Conservation (phyloP, 352 stramenopile genomes). For the Globisporangium orthogonon region DNA sequence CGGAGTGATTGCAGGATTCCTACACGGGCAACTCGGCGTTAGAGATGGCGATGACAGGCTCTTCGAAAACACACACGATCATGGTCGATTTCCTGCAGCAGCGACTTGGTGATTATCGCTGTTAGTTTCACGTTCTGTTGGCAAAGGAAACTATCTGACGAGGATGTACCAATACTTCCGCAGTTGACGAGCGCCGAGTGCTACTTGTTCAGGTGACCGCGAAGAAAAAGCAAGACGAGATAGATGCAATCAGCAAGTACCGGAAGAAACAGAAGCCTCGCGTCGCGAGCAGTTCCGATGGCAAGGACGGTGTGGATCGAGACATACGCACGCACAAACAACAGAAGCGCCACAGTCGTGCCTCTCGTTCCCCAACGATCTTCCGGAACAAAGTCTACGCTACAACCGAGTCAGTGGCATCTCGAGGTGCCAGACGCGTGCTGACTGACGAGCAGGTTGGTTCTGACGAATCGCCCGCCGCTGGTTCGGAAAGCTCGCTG, state of each 20-base stretch:
- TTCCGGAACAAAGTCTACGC: neutral
- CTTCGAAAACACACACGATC: conserved; percentile 25
- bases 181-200: conserved; percentile 31
- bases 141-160: neutral
- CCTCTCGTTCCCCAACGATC: neutral
- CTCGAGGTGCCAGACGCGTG: neutral
- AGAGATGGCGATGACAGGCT: conserved; percentile 26
- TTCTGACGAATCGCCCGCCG: neutral
- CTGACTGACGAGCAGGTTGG: neutral
- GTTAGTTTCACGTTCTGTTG: neutral
- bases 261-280: conserved; percentile 12
- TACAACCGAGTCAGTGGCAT: neutral
- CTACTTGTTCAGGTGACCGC: conserved; percentile 23
- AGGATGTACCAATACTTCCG: neutral
- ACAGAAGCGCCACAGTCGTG: neutral
- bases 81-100: conserved; percentile 37
- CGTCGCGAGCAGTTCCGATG: neutral
- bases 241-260: conserved; percentile 24
- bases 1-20: conserved; percentile 19
- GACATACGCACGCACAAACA: neutral
- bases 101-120: conserved; percentile 24
- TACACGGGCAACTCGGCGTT: conserved; percentile 41
- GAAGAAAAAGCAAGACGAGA: conserved; percentile 29
- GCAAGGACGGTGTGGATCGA: neutral
- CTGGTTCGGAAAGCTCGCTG: neutral